phyloP scores from a whole-genome alignment of 306 rosid species.

The Comarum palustre region DNA sequence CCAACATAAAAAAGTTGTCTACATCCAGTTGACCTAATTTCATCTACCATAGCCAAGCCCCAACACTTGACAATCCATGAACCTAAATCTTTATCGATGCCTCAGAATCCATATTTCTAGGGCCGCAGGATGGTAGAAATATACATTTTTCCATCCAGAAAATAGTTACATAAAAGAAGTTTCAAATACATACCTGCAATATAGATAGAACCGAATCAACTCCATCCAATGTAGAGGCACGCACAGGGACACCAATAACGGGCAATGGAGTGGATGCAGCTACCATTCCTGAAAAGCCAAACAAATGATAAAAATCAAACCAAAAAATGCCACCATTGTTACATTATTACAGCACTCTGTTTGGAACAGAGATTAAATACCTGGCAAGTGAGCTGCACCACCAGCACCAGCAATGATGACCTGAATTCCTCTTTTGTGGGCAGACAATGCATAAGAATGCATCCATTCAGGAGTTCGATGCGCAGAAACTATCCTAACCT shows the following conservation, averaged over 20 bases:
- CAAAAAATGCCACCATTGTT: neutral
- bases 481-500: slow-evolving; percentile 88
- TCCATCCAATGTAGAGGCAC: slow-evolving; percentile 75
- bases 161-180: neutral
- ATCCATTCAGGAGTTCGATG: slow-evolving; percentile 83
- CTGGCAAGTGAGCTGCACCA: slow-evolving; percentile 93
- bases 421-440: slow-evolving; percentile 63
- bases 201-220: slow-evolving; percentile 83
- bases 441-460: slow-evolving; percentile 67
- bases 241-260: slow-evolving; percentile 87
- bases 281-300: slow-evolving; percentile 69
- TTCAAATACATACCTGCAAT: slow-evolving; percentile 55
- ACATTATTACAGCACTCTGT: neutral
- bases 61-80: neutral
- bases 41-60: neutral
- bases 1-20: neutral
- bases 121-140: neutral
- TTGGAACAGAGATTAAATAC: slow-evolving; percentile 24
- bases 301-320: slow-evolving; percentile 12
- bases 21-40: neutral
- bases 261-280: slow-evolving; percentile 80
- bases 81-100: too few relatives aligned
- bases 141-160: neutral
- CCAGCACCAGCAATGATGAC: slow-evolving; percentile 97
- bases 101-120: neutral